Conservation (phyloP, 1,284 basidiomycete species). For the Anthracocystis walkeri region DNA sequence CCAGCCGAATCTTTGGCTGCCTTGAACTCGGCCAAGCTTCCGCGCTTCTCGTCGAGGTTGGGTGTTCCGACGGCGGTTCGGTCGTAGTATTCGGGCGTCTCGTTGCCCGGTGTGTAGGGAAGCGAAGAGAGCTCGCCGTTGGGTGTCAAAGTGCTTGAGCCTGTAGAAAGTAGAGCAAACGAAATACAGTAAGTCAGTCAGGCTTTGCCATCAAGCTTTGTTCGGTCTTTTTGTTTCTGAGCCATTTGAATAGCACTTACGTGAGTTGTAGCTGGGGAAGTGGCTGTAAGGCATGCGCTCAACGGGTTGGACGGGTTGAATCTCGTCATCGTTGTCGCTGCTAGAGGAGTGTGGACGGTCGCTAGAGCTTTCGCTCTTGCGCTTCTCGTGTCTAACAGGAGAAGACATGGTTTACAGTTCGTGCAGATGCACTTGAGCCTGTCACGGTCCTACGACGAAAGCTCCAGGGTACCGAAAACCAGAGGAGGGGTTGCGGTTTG, state of each 20-base stretch:
- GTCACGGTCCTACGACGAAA: conserved; percentile 1
- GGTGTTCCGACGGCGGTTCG: conserved; percentile 20
- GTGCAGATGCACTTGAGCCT: conserved; percentile 1
- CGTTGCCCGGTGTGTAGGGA: conserved; percentile 20
- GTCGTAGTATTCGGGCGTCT: conserved; percentile 22
- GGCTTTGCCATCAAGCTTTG: neutral
- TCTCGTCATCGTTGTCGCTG: conserved; percentile 34
- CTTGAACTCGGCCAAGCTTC: conserved; percentile 30
- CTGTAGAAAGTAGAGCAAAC: neutral
- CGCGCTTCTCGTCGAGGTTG: conserved; percentile 17
- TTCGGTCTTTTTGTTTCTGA: neutral
- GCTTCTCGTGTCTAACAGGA: conserved; percentile 21
- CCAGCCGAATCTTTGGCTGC: conserved; percentile 47
- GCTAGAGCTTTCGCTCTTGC: conserved; percentile 35
- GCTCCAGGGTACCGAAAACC: neutral
- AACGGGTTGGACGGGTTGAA: conserved; percentile 17
- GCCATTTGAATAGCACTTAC: conserved; percentile 18
- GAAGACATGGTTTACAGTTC: conserved; percentile 26
- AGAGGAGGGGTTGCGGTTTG: neutral
- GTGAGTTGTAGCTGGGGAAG: conserved; percentile 22
- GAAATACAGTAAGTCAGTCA: neutral
- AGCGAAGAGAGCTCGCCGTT: conserved; percentile 19
- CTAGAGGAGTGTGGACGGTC: conserved; percentile 28
- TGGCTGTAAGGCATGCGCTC: conserved; percentile 31
- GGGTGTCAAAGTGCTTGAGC: conserved; percentile 33